phyloP scores from a whole-genome alignment of 2,329 filamentous ascomycete genomes.

The Fusarium agapanthi region DNA sequence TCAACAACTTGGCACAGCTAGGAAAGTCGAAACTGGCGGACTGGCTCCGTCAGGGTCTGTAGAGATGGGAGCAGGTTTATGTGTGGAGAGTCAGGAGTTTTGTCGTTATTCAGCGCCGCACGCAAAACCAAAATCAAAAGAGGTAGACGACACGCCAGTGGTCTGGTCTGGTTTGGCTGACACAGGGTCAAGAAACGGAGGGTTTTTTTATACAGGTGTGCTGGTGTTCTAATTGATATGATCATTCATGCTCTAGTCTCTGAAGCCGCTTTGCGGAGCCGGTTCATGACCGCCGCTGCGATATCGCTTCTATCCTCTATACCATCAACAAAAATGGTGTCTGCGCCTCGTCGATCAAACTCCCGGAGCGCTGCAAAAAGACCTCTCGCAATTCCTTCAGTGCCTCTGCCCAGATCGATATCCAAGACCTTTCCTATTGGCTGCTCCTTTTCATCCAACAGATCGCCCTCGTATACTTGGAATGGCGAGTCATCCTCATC shows the following conservation, averaged over 20 bases:
- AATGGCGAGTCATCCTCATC: conserved; percentile 47
- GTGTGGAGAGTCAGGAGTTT: conserved; percentile 38
- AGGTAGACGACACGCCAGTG: conserved; percentile 33
- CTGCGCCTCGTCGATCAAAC: conserved; percentile 80
- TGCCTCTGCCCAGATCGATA: conserved; percentile 75
- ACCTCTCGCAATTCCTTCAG: conserved; percentile 80
- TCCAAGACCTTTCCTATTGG: conserved; percentile 65
- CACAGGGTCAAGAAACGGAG: conserved; percentile 26
- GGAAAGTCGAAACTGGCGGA: conserved; percentile 92
- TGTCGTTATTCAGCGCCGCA: conserved; percentile 44
- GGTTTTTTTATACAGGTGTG: conserved; percentile 37
- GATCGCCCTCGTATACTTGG: conserved; percentile 52
- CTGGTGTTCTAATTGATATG: conserved; percentile 44
- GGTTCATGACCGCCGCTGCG: conserved; percentile 87
- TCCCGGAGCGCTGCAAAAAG: conserved; percentile 89
- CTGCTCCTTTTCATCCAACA: conserved; percentile 47
- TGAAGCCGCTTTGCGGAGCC: conserved; percentile 79
- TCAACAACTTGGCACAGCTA: conserved; percentile 93
- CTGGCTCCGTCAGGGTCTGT: conserved; percentile 86
- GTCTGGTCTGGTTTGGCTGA: conserved; percentile 29
- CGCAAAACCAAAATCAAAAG: conserved; percentile 38
- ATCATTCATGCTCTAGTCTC: conserved; percentile 61
- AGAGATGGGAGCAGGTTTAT: conserved; percentile 39
- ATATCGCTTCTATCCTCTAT: conserved; percentile 82
- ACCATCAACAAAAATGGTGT: conserved; percentile 91